Conservation (phyloP, 257 asterid genomes). For the Fraxinus quadrangulata region DNA sequence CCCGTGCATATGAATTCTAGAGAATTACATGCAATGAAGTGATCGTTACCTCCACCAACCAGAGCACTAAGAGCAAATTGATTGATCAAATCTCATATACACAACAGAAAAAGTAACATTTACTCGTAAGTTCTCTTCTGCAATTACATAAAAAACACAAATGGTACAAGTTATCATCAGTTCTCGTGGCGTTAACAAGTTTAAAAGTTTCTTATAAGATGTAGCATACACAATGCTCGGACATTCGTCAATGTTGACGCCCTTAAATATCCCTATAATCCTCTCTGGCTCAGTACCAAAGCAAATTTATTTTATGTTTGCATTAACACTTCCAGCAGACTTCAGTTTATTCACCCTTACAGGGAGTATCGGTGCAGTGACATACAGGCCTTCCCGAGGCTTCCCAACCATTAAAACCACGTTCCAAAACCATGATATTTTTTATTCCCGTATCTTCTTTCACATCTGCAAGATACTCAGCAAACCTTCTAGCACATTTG, state of each 20-base stretch:
- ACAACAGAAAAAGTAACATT: too few species aligned
- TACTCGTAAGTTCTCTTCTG: neutral
- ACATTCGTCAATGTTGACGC: neutral
- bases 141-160: neutral
- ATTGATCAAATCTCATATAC: neutral
- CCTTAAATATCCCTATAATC: neutral
- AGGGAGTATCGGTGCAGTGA: slow-evolving; percentile 66
- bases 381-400: slow-evolving; percentile 87
- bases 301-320: neutral
- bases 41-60: too few species aligned
- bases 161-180: neutral
- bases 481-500: slow-evolving; percentile 79
- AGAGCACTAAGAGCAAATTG: neutral
- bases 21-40: too few species aligned
- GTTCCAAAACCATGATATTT: slow-evolving; percentile 77
- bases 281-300: neutral
- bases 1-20: too few species aligned
- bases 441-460: slow-evolving; percentile 55
- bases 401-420: slow-evolving; percentile 94
- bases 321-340: slow-evolving; percentile 36
- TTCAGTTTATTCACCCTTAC: slow-evolving; percentile 62
- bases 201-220: neutral
- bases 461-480: slow-evolving; percentile 60
- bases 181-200: neutral
- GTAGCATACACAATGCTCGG: neutral